phyloP scores from a whole-genome alignment of 1,284 basidiomycete genomes.

The Porodaedalea pini region DNA sequence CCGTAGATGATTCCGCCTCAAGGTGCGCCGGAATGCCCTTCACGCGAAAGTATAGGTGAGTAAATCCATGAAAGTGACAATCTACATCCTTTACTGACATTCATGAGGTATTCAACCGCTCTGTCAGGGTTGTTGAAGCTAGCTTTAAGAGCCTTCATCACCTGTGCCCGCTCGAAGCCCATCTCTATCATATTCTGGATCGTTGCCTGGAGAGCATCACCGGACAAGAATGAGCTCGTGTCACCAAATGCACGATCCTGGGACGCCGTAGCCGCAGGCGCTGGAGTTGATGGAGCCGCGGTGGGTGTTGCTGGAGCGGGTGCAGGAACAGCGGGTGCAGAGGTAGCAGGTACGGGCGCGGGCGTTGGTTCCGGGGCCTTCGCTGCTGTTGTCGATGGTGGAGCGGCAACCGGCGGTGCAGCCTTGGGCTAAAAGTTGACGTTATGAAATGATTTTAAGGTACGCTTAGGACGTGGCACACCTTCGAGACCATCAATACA shows the following conservation, averaged over 20 bases:
- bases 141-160: slow-evolving; percentile 83
- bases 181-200: slow-evolving; percentile 88
- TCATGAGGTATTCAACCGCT: slow-evolving; percentile 97
- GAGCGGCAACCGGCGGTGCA: slow-evolving; percentile 29
- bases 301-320: slow-evolving; percentile 38
- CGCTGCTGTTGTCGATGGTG: slow-evolving; percentile 36
- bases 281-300: slow-evolving; percentile 32
- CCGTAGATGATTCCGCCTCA: slow-evolving; percentile 43
- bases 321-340: slow-evolving; percentile 35
- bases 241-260: slow-evolving; percentile 42
- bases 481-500: slow-evolving; percentile 98
- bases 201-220: slow-evolving; percentile 68
- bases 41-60: slow-evolving; percentile 14
- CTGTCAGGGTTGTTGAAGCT: slow-evolving; percentile 98
- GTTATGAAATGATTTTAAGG: slow-evolving; percentile 4
- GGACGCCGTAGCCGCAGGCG: slow-evolving; percentile 31
- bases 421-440: slow-evolving; percentile 51
- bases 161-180: slow-evolving; percentile 90
- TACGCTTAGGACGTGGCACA: slow-evolving; percentile 33
- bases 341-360: slow-evolving; percentile 32
- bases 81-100: slow-evolving; percentile 47
- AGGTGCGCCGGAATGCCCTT: slow-evolving; percentile 83
- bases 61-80: slow-evolving; percentile 6
- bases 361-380: slow-evolving; percentile 31
- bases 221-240: slow-evolving; percentile 65